Evolutionary conservation across 2,329 filamentous ascomycete species (phyloP), one percentile per base, ranked within the genome.

Genomic region (Pleomassaria siparia): DNA sequence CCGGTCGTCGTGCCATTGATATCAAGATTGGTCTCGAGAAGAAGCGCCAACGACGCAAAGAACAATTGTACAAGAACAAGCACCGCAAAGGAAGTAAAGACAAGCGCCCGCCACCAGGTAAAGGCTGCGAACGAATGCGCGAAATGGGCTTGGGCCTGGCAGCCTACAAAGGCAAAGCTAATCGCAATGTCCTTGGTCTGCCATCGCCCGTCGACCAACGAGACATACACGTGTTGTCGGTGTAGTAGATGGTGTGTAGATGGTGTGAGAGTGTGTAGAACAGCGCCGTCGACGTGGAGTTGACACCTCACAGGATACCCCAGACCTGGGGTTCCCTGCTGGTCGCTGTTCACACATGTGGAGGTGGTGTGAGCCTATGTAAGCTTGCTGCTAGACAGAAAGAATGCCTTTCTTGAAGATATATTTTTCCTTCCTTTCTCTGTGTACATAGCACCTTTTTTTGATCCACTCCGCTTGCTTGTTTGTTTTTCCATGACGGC

Each of bases 1-100:
- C 94, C 54, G 82, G 89, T 9, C 88, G 94, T 53, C 90, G 91
- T n/a, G 91, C 94, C 28, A 95, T 99, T 58, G 94, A 97, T 71
- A 99, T 96, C 72, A 95, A 96, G 71, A 59, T 70, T 18, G 94
- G 94, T 8, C 81, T 99, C 1, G 94, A 99, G 75, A 87, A 89
- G 72, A 97, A 96, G 76, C 87, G 91, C 21, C 89, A 94, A 74
- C 86, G 94, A 55, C 88, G 94, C 59, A 91, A 88, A 74, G 91
- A 97, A 72, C 96, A 96, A 72, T 88, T 91, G 63, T 87, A 89
- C 67, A 87, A 91, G 62, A 94, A 95, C 70, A 87, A 92, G 66
- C 95, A 89, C 75, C 86, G 90, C 67, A 89, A 90, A 62, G 86
- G 86, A 47, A 84, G 85, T 55, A 91, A 83, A 60, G 83, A 86